These are phyloP conservation scores for Cyclotella choctawhatcheeana DNA, from an alignment of 108 stramenopile species.

Conservation along the genomic window DNA sequence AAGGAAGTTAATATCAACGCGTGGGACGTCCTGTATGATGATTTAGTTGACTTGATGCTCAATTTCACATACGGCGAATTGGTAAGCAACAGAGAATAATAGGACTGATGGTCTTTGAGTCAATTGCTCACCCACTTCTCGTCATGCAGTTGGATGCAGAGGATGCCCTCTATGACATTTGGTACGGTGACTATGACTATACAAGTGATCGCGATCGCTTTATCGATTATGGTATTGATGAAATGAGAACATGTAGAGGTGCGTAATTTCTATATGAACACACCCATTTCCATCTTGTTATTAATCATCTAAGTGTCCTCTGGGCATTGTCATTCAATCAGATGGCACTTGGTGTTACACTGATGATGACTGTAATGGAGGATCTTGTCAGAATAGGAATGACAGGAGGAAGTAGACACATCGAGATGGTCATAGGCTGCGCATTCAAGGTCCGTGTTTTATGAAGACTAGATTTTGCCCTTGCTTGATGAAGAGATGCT, in stretches of 20 bases:
- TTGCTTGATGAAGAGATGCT: too few species aligned
- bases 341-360: not conserved
- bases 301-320: not conserved
- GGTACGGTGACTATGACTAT: not conserved
- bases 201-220: not conserved
- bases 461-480: too few species aligned
- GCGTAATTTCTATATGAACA: not conserved
- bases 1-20: not conserved
- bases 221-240: not conserved
- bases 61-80: slow-evolving; percentile 11
- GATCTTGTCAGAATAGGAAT: slow-evolving; percentile 15
- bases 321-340: not conserved
- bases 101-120: not conserved
- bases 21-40: not conserved
- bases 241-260: slow-evolving; percentile 13
- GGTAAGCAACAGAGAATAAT: not conserved
- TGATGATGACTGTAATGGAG: slow-evolving; percentile 11
- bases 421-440: not conserved
- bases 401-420: slow-evolving; percentile 10
- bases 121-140: not conserved
- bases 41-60: not conserved
- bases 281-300: not conserved
- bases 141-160: slow-evolving; percentile 8
- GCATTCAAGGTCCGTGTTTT: too few species aligned
- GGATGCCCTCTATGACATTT: slow-evolving; percentile 5